These are phyloP conservation scores for Scenedesmus sp. DNA, from an alignment of 163 green algal genomes.

Conservation along the genomic window DNA sequence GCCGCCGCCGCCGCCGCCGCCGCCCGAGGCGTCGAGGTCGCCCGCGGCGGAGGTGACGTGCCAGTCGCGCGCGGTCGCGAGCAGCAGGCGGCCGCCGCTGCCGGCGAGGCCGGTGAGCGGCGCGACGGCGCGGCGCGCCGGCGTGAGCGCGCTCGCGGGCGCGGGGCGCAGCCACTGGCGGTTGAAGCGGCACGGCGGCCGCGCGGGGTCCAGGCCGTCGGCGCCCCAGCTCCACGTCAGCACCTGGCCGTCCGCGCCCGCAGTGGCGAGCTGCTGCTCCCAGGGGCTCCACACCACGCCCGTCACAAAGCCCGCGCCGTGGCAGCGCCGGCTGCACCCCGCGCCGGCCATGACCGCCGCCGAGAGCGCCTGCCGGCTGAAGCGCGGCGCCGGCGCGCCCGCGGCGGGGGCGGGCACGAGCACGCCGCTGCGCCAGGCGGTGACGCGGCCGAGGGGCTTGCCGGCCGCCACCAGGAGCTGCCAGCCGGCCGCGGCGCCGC, in stretches of 20 bases:
- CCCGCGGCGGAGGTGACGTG: not conserved
- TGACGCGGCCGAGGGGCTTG: slow-evolving; percentile 21
- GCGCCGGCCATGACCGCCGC: slow-evolving; percentile 5
- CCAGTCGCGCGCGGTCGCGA: slow-evolving; percentile 24
- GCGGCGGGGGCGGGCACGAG: not conserved
- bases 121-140: not conserved
- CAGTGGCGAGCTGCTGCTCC: slow-evolving; percentile 19
- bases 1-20: not conserved
- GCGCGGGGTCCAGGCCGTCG: not conserved
- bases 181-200: slow-evolving; percentile 21
- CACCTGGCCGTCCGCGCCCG: slow-evolving; percentile 30
- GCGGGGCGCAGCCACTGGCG: slow-evolving; percentile 3
- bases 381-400: too few relatives aligned
- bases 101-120: slow-evolving; percentile 24
- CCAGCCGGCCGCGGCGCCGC: slow-evolving; percentile 22
- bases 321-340: not conserved
- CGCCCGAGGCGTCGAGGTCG: slow-evolving; percentile 22
- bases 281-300: slow-evolving; percentile 17
- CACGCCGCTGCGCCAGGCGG: slow-evolving; percentile 21
- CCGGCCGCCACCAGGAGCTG: slow-evolving; percentile 38
- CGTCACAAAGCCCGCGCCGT: slow-evolving; percentile 31
- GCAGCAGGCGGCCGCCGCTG: slow-evolving; percentile 8
- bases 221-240: slow-evolving; percentile 26
- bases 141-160: not conserved
- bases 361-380: slow-evolving; percentile 9